Evolutionary conservation across 2,329 filamentous ascomycete species (phyloP).

Genomic region (Calonectria henricotiae): DNA sequence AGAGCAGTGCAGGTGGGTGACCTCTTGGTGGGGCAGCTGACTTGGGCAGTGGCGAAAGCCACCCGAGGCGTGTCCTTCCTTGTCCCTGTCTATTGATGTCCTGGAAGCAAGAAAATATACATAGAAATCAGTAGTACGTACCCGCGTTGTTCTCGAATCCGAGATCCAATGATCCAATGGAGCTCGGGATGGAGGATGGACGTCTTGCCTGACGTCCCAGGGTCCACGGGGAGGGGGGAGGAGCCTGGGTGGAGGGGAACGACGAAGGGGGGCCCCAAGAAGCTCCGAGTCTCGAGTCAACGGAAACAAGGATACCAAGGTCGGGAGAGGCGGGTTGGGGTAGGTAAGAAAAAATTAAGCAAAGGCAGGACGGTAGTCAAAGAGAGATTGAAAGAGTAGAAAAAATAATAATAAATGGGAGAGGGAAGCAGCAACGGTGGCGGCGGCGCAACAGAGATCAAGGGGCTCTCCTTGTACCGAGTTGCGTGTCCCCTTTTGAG

Average conservation of each 20-base stretch:
- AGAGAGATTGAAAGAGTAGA: slow-evolving; percentile 15
- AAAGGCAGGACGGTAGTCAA: slow-evolving; percentile 16
- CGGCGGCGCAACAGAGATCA: slow-evolving; percentile 3
- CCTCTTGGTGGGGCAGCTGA: slow-evolving; percentile 56
- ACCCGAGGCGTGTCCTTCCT: slow-evolving; percentile 40
- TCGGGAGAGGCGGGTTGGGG: slow-evolving; percentile 29
- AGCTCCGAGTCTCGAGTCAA: slow-evolving; percentile 33
- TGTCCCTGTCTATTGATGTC: slow-evolving; percentile 33
- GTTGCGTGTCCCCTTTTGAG: slow-evolving; percentile 10
- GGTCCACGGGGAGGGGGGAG: slow-evolving; percentile 32
- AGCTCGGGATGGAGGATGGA: slow-evolving; percentile 35
- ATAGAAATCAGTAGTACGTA: slow-evolving; percentile 35
- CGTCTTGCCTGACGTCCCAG: slow-evolving; percentile 38
- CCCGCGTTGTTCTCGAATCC: slow-evolving; percentile 38
- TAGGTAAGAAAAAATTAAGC: slow-evolving; percentile 11
- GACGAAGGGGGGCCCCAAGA: slow-evolving; percentile 28
- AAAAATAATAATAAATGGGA: slow-evolving; percentile 8
- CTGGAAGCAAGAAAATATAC: slow-evolving; percentile 18
- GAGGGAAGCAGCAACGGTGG: slow-evolving; percentile 1
- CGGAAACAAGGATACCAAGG: slow-evolving; percentile 35
- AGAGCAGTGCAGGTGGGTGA: slow-evolving; percentile 43
- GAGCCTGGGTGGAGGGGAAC: slow-evolving; percentile 26
- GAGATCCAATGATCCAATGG: slow-evolving; percentile 38
- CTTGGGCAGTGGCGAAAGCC: slow-evolving; percentile 55
- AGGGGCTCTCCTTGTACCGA: slow-evolving; percentile 26